A percentile compares a stretch with the other conserved stretches of the same genome.
phyloP scores from a whole-genome alignment of 2,329 filamentous ascomycete genomes.

The Daldinia sp. region DNA sequence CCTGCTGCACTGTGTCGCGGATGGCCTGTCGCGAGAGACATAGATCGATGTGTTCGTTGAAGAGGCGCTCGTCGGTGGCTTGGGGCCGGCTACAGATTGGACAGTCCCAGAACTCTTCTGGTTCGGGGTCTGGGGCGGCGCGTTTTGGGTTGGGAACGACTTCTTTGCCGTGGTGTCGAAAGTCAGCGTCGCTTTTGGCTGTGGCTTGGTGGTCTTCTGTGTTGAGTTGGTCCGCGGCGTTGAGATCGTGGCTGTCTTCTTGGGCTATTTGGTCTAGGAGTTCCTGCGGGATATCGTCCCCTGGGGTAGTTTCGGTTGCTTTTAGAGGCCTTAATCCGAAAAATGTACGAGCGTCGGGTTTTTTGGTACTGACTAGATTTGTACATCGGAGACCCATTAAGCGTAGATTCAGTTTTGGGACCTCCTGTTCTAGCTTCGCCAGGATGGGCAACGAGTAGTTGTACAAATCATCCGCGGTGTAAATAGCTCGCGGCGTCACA shows the following conservation, averaged over 20 bases:
- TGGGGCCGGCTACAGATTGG: constrained; percentile 87
- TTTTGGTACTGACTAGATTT: constrained; percentile 85
- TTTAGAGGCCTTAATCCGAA: constrained; percentile 69
- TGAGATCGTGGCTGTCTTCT: constrained; percentile 31
- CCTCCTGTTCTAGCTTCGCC: constrained; percentile 82
- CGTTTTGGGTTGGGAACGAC: constrained; percentile 57
- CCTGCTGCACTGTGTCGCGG: constrained; percentile 76
- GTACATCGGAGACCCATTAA: constrained; percentile 91
- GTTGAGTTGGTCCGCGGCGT: constrained; percentile 57
- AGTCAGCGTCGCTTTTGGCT: constrained; percentile 57
- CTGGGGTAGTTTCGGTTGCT: constrained; percentile 39
- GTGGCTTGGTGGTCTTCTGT: constrained; percentile 63
- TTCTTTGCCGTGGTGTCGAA: constrained; percentile 60
- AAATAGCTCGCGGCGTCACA: constrained; percentile 75
- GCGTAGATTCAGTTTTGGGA: constrained; percentile 78
- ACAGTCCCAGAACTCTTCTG: constrained; percentile 77
- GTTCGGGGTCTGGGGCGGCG: constrained; percentile 44
- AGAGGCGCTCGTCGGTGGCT: constrained; percentile 73
- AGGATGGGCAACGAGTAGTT: constrained; percentile 83
- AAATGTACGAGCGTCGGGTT: constrained; percentile 77
- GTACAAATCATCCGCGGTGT: constrained; percentile 82
- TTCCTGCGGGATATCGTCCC: constrained; percentile 71
- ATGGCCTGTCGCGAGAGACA: constrained; percentile 90
- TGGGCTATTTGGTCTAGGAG: constrained; percentile 67
- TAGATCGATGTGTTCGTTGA: constrained; percentile 92